Base-by-base conservation (phyloP, 2,329 filamentous ascomycete species). In the Pseudogymnoascus sp. region DNA sequence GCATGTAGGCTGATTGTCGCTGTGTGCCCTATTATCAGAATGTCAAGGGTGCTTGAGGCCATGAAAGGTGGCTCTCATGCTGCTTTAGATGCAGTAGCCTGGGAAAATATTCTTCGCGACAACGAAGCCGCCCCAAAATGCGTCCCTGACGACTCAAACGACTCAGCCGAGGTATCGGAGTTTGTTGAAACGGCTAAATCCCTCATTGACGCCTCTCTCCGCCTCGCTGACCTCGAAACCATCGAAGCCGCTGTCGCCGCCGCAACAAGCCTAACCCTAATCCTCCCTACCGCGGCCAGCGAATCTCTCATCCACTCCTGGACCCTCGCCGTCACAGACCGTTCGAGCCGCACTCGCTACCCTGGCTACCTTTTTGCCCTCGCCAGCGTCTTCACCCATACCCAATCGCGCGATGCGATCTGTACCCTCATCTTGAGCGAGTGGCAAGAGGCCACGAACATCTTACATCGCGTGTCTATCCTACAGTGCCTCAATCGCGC, bases 1-100 rank as follows among this genome's bases (percentile, higher is more conserved):
- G 78, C 79, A 12, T 81, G 83, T 66, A 77, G 76, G n/a, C 77
- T 89, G 1, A 75, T 87, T n/a, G 76, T 83, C 7, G 79, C 85
- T 4, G 72, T 76, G 0, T 72, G 79, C 8, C 81, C 82, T 0
- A 60, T 82, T 0, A 69, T 84, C 1, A 76, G 27, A 33, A 33
- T 55, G 29, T n/a, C 15, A 12, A 55, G 29, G n/a, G 48, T 55
- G 27, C 48, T 55, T 55, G 15, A 21, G 4, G 9, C 8, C 10
- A 52, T 31, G 27, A 15, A 31, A 10, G 2, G 6, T 18, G 5
- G 27, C 45, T 31, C 13, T 52, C 7, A 55, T 21, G n/a, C 48
- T 18, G 1, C n/a, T 55, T 12, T 55, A 18, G 29, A 55, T 21
- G 6, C 29, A 21, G n/a, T 31, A 12, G 27, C 48, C 4, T 55